phyloP scores from a whole-genome alignment of 768 basidiomycete species.

The Termitomyces bulborhizus region DNA sequence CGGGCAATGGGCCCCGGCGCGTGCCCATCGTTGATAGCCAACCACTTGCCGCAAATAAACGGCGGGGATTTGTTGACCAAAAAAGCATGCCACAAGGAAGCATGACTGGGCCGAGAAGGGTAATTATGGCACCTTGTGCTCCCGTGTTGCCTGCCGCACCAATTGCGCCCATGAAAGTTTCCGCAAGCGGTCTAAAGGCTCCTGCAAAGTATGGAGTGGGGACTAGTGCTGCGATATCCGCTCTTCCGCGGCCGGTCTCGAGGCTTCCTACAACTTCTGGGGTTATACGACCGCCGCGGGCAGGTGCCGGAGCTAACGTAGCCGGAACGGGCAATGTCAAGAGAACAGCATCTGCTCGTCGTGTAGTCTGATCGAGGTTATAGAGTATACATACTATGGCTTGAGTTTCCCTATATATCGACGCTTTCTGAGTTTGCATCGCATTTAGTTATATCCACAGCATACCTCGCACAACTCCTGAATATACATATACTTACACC shows the following conservation, averaged over 20 bases:
- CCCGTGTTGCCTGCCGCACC: neutral
- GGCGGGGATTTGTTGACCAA: neutral
- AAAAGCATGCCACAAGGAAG: slow-evolving; percentile 1
- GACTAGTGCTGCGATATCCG: slow-evolving; percentile 6
- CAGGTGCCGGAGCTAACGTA: neutral
- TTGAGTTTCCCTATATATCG: neutral
- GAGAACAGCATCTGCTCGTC: slow-evolving; percentile 6
- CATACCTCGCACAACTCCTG: neutral
- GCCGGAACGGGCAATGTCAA: neutral
- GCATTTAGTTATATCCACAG: slow-evolving; percentile 4
- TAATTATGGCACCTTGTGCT: slow-evolving; percentile 7
- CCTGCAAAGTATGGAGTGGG: slow-evolving; percentile 9
- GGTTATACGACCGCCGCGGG: slow-evolving; percentile 6
- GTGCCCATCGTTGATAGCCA: slow-evolving; percentile 20
- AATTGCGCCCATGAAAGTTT: slow-evolving; percentile 2
- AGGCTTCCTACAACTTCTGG: slow-evolving; percentile 11
- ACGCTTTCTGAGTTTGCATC: slow-evolving; percentile 1
- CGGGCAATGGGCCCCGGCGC: slow-evolving; percentile 28
- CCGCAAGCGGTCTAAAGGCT: slow-evolving; percentile 11
- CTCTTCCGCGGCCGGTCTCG: slow-evolving; percentile 14
- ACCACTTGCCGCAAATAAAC: neutral
- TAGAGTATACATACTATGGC: neutral
- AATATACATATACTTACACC: slow-evolving; percentile 7
- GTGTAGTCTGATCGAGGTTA: slow-evolving; percentile 5
- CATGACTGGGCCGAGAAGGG: slow-evolving; percentile 11